These are phyloP conservation scores for Euphorbia corollata DNA, from an alignment of 441 rosid genomes.

Conservation along the genomic window DNA sequence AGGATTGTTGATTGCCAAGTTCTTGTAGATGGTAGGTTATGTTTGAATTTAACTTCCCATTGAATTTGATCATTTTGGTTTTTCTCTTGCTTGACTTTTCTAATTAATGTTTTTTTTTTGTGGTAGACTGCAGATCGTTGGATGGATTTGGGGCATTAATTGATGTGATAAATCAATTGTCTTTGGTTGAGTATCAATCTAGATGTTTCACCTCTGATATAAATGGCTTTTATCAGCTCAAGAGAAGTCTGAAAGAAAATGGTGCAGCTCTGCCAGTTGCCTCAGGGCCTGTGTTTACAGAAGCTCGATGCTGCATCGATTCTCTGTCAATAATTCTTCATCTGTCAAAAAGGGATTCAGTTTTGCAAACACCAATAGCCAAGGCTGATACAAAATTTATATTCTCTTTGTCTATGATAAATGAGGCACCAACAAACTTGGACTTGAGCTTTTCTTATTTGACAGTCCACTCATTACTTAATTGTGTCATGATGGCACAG, in stretches of 20 bases:
- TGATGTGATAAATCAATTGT: constrained; percentile 56
- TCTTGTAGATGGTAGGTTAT: constrained; percentile 58
- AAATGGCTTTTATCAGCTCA: constrained; percentile 48
- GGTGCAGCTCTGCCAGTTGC: constrained; percentile 29
- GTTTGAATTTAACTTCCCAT: not conserved
- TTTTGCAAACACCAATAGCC: constrained; percentile 42
- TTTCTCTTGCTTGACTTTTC: constrained; percentile 2
- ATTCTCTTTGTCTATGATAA: constrained; percentile 49
- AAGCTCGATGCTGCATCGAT: constrained; percentile 48
- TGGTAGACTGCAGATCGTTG: constrained; percentile 49
- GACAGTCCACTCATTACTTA: constrained; percentile 45
- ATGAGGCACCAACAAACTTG: constrained; percentile 40
- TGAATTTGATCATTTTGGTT: not conserved
- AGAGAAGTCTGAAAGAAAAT: constrained; percentile 36
- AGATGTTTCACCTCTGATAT: constrained; percentile 53
- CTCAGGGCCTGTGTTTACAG: constrained; percentile 32
- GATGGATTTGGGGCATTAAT: constrained; percentile 55
- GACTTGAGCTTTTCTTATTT: constrained; percentile 48
- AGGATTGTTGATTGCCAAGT: constrained; percentile 55
- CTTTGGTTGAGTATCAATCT: constrained; percentile 49
- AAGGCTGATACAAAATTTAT: constrained; percentile 51
- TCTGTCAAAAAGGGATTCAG: constrained; percentile 31
- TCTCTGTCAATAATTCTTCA: constrained; percentile 39
- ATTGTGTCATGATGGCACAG: constrained; percentile 51
- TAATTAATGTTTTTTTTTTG: constrained; percentile 1